Evolutionary conservation across 2,329 filamentous ascomycete species (phyloP).

Genomic region (Hortaea werneckii): DNA sequence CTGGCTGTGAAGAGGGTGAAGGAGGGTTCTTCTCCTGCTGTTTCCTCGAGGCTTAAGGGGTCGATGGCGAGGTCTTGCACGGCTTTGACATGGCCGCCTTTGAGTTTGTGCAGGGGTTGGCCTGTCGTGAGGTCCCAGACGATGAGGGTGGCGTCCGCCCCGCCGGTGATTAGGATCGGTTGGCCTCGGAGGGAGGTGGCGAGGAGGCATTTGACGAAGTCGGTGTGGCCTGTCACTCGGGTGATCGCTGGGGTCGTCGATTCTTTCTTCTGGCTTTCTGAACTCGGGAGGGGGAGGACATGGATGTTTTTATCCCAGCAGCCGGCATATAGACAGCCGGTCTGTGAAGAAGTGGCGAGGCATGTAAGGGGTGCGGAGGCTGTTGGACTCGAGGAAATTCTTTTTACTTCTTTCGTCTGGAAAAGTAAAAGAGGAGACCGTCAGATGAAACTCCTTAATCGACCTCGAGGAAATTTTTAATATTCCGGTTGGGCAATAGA

Average conservation of each 20-base stretch:
- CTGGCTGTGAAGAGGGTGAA: conserved; percentile 65
- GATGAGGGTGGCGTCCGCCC: conserved; percentile 43
- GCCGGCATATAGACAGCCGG: conserved; percentile 62
- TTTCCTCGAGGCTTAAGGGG: conserved; percentile 41
- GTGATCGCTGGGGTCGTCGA: neutral
- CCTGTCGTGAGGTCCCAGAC: conserved; percentile 70
- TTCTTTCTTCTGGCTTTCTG: conserved; percentile 51
- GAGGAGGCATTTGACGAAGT: conserved; percentile 81
- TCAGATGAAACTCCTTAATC: no score
- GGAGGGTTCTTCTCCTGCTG: conserved; percentile 9
- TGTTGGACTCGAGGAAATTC: conserved; percentile 58
- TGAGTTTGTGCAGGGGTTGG: conserved; percentile 61
- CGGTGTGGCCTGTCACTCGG: conserved; percentile 53
- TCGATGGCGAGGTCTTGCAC: conserved; percentile 73
- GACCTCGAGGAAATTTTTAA: no score
- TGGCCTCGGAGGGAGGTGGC: conserved; percentile 51
- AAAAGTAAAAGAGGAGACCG: no score
- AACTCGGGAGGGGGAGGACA: neutral
- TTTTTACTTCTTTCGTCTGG: conserved; percentile 37
- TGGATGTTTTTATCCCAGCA: conserved; percentile 93
- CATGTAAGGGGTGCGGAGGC: conserved; percentile 73
- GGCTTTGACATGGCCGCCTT: conserved; percentile 61
- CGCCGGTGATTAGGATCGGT: conserved; percentile 42
- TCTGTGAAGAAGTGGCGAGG: conserved; percentile 49
- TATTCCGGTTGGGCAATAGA: no score